Conservation (phyloP, 495 filamentous ascomycete species). For the Penicillium egyptiacum region DNA sequence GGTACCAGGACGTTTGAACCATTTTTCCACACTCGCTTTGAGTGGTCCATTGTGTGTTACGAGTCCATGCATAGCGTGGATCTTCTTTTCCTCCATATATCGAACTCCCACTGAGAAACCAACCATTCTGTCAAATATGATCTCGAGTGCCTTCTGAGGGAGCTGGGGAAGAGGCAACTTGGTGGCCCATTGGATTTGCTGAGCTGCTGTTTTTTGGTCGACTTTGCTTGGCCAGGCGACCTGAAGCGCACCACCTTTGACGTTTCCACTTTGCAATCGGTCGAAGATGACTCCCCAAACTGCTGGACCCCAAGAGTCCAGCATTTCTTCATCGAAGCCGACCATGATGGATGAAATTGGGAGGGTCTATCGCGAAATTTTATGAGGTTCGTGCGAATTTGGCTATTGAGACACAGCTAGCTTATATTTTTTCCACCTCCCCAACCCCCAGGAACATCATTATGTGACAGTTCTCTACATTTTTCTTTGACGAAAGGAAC, state of each 20-base stretch:
- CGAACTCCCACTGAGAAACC: neutral
- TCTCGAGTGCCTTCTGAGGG: neutral
- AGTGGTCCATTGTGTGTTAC: neutral
- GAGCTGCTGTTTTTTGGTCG: neutral
- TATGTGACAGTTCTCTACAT: neutral
- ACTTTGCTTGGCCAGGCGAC: neutral
- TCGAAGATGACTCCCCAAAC: conserved; percentile 2
- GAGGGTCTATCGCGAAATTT: neutral
- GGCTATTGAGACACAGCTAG: neutral
- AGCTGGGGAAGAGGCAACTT: conserved; percentile 1
- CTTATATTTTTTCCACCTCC: neutral
- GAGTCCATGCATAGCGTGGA: neutral
- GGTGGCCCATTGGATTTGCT: conserved; percentile 3
- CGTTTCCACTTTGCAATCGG: conserved; percentile 1
- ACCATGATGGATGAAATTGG: neutral
- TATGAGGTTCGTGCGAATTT: neutral
- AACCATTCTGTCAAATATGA: neutral
- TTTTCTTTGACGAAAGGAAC: neutral
- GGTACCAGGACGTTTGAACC: neutral
- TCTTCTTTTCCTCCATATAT: conserved; percentile 9
- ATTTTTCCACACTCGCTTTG: neutral
- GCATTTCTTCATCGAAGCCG: neutral
- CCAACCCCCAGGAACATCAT: neutral
- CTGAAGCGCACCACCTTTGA: neutral
- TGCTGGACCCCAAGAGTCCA: neutral